Evolutionary conservation across 2,329 filamentous ascomycete species (phyloP), one percentile per base, ranked within the genome.

Genomic region (Colletotrichum cuscutae): DNA sequence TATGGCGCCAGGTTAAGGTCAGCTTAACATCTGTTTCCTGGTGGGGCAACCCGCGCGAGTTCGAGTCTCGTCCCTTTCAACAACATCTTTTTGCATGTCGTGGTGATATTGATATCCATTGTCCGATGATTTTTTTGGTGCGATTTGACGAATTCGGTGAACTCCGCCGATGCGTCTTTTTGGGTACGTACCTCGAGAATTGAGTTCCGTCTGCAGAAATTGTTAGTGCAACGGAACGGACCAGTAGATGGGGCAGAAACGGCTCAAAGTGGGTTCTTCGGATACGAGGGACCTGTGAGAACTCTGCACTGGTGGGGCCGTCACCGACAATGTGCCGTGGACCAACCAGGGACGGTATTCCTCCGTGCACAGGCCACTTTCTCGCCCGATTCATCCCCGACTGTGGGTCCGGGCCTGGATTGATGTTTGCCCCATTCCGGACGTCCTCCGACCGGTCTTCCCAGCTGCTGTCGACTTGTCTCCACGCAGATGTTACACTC

Each of bases 1-100:
- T 72, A 72, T 72, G 70, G 70, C 70, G 70, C 70, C 70, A 72
- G 70, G 70, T 72, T 72, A 72, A 72, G 70, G 70, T 70, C 70
- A 65, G 66, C 70, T 65, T 72, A 72, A 70, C 66, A 65, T 65
- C 70, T 72, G 28, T 61, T 72, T 72, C 70, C 70, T 72, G 66
- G 70, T 72, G 70, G 70, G 70, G 70, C 70, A 72, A 72, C 70
- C 70, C 70, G 70, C 70, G 70, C 70, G 70, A 72, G 70, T 72
- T 72, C 70, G 70, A 72, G 70, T 72, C 70, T 72, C 70, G 70
- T 72, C 70, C 70, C 70, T 72, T 60, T 72, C 70, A 72, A 8
- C n/a, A 28, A 0, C 0, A 1, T 1, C 3, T 1, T 49, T 54
- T 37, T 37, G n/a, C 22, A 4, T 1, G 1, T 6, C 42, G 19